Conservation (phyloP, 1,284 basidiomycete genomes). For the Leccinum angustisporum region DNA sequence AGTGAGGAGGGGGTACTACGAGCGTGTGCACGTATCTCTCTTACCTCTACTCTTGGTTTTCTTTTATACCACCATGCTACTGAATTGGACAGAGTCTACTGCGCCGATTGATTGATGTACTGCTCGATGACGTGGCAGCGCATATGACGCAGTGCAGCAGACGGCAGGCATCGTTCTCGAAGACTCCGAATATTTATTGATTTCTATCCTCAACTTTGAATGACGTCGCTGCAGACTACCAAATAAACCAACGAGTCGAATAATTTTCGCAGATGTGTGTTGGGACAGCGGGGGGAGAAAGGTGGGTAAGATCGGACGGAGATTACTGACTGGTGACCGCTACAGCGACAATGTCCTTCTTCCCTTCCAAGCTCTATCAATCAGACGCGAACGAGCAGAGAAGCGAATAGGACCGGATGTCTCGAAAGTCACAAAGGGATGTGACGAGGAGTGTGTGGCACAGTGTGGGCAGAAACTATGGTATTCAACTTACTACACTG, state of each 20-base stretch:
- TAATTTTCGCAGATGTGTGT: background rate
- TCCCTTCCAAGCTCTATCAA: slow-evolving; percentile 69
- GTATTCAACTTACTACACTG: slow-evolving; percentile 50
- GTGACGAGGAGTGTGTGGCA: background rate
- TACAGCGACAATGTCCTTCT: slow-evolving; percentile 56
- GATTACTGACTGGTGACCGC: background rate
- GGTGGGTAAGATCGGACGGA: background rate
- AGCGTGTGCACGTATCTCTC: too few relatives aligned
- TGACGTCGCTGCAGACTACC: too few relatives aligned
- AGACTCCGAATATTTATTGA: too few relatives aligned
- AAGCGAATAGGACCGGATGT: background rate
- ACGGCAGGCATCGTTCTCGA: too few relatives aligned
- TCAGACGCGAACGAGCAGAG: background rate
- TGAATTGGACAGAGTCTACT: too few relatives aligned
- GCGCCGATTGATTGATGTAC: too few relatives aligned
- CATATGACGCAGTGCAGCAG: too few relatives aligned
- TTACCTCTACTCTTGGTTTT: too few relatives aligned
- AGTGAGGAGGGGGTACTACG: too few relatives aligned
- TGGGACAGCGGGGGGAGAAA: background rate
- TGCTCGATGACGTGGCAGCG: too few relatives aligned
- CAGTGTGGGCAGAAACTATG: background rate
- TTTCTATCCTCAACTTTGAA: too few relatives aligned
- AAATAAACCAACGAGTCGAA: background rate
- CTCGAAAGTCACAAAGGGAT: background rate
- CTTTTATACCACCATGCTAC: too few relatives aligned